Evolutionary conservation across 495 filamentous ascomycete species (phyloP).

Genomic region (Aspergillus sclerotioniger): DNA sequence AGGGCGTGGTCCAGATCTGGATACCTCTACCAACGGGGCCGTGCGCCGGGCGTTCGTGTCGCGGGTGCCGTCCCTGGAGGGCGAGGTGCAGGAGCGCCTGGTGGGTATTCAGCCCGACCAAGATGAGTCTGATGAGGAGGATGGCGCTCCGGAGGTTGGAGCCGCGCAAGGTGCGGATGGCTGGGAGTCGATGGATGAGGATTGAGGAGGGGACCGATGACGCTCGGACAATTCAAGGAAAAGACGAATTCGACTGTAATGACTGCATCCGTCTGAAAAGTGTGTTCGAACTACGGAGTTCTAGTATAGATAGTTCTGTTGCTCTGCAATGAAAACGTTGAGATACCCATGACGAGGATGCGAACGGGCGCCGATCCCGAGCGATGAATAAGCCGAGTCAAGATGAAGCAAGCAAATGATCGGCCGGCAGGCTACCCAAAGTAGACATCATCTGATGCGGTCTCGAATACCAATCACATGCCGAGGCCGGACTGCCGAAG

Average conservation of each 20-base stretch:
- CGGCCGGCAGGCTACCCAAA: neutral
- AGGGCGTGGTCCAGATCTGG: conserved; percentile 91
- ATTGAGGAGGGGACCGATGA: conserved; percentile 31
- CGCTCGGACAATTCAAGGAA: neutral
- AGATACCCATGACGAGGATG: conserved; percentile 8
- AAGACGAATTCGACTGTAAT: neutral
- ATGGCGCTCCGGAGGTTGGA: conserved; percentile 52
- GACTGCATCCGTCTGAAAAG: neutral
- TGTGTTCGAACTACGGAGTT: neutral
- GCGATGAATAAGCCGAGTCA: neutral
- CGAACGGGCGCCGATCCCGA: neutral
- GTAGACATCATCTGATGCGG: conserved; percentile 1
- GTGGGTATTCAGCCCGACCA: conserved; percentile 66
- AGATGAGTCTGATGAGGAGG: conserved; percentile 64
- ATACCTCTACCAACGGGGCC: conserved; percentile 88
- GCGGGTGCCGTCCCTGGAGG: conserved; percentile 57
- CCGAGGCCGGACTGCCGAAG: neutral
- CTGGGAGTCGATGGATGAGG: conserved; percentile 92
- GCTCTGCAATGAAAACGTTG: conserved; percentile 18
- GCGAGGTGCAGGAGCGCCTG: conserved; percentile 72
- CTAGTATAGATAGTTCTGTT: neutral
- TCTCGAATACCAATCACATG: conserved; percentile 6
- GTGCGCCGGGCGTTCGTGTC: conserved; percentile 85
- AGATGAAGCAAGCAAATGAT: neutral
- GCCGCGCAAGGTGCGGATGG: conserved; percentile 52